These are phyloP conservation scores for Aspergillus heteromorphus DNA, from an alignment of 495 filamentous ascomycete species.

Conservation along the genomic window DNA sequence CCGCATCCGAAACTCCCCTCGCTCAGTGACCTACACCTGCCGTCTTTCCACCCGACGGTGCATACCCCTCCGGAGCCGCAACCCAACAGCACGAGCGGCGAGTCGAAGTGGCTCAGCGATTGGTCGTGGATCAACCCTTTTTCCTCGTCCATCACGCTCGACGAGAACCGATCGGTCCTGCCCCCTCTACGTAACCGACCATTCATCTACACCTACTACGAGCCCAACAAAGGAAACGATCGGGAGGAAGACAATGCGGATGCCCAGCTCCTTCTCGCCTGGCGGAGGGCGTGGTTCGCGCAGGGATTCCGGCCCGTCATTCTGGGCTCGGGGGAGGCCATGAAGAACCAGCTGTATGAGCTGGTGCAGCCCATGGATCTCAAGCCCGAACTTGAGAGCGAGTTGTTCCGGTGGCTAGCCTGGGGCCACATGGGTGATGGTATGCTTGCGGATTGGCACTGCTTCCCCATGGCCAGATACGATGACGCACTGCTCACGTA, in stretches of 20 bases:
- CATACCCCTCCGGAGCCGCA: constrained; percentile 75
- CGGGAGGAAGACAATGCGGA: constrained; percentile 61
- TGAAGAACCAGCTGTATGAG: constrained; percentile 76
- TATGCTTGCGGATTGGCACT: constrained; percentile 68
- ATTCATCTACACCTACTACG: constrained; percentile 91
- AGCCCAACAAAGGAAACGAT: constrained; percentile 58
- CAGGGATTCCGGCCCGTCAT: constrained; percentile 85
- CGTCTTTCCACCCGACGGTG: constrained; percentile 58
- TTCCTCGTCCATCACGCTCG: constrained; percentile 75
- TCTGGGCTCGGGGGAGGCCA: constrained; percentile 73
- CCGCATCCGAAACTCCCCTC: constrained; percentile 40
- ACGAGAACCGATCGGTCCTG: constrained; percentile 81
- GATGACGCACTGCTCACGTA: constrained; percentile 67
- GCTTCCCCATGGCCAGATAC: constrained; percentile 79
- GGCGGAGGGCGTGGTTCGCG: constrained; percentile 92
- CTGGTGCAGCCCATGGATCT: constrained; percentile 50
- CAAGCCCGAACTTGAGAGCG: constrained; percentile 54
- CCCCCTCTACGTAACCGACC: constrained; percentile 69
- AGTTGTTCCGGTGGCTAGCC: constrained; percentile 81
- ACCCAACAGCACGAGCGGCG: constrained; percentile 72
- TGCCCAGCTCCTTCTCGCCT: constrained; percentile 72
- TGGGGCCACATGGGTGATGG: constrained; percentile 93
- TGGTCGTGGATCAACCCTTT: constrained; percentile 89
- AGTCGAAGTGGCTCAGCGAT: constrained; percentile 78
- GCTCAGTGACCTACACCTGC: constrained; percentile 30